Base-by-base conservation (phyloP, 805 yeast genomes). In the Wickerhamiella siamensis region DNA sequence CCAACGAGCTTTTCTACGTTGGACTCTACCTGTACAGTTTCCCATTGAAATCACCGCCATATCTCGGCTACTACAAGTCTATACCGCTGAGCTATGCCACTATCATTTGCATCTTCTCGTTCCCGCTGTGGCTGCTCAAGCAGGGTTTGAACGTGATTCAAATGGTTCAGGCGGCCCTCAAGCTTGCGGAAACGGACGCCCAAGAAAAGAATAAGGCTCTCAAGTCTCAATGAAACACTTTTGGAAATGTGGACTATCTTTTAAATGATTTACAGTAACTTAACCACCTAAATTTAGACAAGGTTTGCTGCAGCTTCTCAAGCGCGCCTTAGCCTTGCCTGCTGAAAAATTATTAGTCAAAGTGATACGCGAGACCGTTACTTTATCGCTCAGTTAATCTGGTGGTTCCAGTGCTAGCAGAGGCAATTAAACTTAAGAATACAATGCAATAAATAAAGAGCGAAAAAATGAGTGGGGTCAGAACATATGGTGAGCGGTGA, bases 1-100 rank as follows among this genome's bases (percentile, higher is more conserved):
- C 87, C 47, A 91, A 91, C 63, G 99, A 91, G 65, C 61, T 84
- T 40, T 93, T 91, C 60, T 93, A 83, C 58, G 81, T 87, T 57
- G 95, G 94, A 1, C 59, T 87, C 38, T 91, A 91, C 60, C 68
- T 88, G 58, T 75, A 72, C 57, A 72, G 79, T 48, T 86, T 83
- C 60, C 65, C 74, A 31, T 62, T 62, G 40, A 49, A 56, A 36
- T 47, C 63, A 15, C 61, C 72, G 8, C 73, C 75, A 29, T 43
- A 62, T 31, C 58, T 63, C 41, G 58, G 63, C 48, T 51, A 54
- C 54, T 3, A 38, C 52, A 16, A 27, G 4, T 51, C 62, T 49
- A 36, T 56, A 5, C 64, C 63, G 2, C 66, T 71, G 51, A 75
- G 79, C 61, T 61, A 74, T 52, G 84, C 83, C 16, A 73, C 81